phyloP scores from a whole-genome alignment of 2,329 filamentous ascomycete genomes.

The Ophiobolus disseminans region DNA sequence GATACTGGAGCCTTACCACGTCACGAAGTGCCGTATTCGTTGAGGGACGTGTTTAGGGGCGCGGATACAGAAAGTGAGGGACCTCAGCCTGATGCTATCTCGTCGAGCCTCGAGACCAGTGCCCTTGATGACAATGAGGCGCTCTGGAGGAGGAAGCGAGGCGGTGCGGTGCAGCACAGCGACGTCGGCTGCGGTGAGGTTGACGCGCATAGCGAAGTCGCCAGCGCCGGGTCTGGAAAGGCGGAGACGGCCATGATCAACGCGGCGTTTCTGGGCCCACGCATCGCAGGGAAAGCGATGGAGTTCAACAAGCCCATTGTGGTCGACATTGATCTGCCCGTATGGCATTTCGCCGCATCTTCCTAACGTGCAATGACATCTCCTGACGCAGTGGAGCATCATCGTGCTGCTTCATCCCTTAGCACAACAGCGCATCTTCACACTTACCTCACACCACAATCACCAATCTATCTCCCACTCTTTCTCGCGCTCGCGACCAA shows the following conservation, averaged over 20 bases:
- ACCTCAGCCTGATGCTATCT: conserved; percentile 28
- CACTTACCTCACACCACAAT: background rate
- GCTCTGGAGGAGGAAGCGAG: conserved; percentile 20
- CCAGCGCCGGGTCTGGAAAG: conserved; percentile 47
- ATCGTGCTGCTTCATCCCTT: background rate
- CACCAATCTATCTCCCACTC: background rate
- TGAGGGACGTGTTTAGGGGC: conserved; percentile 4
- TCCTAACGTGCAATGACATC: conserved; percentile 2
- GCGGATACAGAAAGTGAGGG: background rate
- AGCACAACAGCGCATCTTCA: background rate
- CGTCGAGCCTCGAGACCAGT: conserved; percentile 25
- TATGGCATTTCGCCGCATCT: conserved; percentile 43
- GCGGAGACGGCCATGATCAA: conserved; percentile 81
- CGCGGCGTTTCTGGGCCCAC: conserved; percentile 74
- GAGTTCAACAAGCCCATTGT: conserved; percentile 80
- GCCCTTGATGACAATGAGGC: conserved; percentile 32
- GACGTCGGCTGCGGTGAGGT: conserved; percentile 33
- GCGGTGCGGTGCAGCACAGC: conserved; percentile 29
- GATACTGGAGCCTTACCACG: conserved; percentile 35
- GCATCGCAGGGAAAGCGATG: conserved; percentile 64
- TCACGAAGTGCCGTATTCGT: conserved; percentile 24
- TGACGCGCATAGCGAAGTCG: conserved; percentile 14
- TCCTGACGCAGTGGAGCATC: background rate
- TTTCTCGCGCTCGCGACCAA: background rate
- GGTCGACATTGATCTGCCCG: conserved; percentile 78